Percentiles rank a stretch among this genome's conserved stretches.
These are phyloP conservation scores for Trichomonas vaginalis DNA, from an alignment of 208 protist species.

Conservation along the genomic window DNA sequence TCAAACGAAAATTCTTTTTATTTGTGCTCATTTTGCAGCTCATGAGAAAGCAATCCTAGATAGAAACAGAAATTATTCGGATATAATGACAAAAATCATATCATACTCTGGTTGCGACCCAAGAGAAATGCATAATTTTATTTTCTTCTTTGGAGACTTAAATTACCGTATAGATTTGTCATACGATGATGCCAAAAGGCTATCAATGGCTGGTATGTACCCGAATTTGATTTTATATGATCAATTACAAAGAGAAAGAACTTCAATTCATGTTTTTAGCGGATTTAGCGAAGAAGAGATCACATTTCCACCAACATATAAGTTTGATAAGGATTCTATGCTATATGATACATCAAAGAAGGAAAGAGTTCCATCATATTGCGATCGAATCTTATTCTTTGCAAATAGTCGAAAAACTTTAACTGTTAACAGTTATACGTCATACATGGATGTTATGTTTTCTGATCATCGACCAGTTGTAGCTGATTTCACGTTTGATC, in stretches of 20 bases:
- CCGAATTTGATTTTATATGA: background rate
- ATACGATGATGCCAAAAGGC: background rate
- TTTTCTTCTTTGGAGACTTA: background rate
- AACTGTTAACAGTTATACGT: background rate
- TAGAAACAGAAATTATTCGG: background rate
- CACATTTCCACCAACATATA: constrained; percentile 37
- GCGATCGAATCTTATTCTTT: constrained; percentile 28
- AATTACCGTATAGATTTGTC: background rate
- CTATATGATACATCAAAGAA: constrained; percentile 26
- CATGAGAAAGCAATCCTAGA: background rate
- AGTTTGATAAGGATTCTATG: constrained; percentile 27
- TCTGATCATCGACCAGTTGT: constrained; percentile 31
- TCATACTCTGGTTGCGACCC: background rate
- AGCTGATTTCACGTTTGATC: background rate
- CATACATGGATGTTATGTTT: background rate
- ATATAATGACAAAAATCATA: background rate
- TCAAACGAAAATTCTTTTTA: background rate
- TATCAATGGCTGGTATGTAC: background rate
- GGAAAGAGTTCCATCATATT: constrained; percentile 30
- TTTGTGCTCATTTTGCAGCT: background rate
- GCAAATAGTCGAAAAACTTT: background rate
- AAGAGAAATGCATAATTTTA: background rate
- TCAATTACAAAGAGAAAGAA: background rate
- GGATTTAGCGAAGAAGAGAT: constrained; percentile 31
- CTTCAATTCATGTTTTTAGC: constrained; percentile 21